Evolutionary conservation across 257 asterid genomes (phyloP).

Genomic region (Gentiana dahurica): DNA sequence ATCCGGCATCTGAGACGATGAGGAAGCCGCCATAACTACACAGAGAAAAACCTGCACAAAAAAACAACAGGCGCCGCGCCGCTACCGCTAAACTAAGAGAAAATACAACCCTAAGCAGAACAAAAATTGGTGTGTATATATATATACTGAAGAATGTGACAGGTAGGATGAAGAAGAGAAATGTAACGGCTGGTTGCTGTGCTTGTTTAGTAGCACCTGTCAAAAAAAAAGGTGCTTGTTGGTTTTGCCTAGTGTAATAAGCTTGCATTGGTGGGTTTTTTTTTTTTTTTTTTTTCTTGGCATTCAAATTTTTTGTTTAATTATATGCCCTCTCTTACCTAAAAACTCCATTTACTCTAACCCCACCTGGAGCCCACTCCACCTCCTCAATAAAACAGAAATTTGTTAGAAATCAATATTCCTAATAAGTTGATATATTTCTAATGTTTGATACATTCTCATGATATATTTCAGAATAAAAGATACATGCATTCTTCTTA

Average conservation of each 20-base stretch:
- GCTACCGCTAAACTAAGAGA: no score
- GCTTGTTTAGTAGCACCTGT: neutral
- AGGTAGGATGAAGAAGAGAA: neutral
- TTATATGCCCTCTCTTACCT: neutral
- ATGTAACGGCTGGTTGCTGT: conserved; percentile 1
- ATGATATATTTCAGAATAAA: no score
- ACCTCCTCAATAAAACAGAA: no score
- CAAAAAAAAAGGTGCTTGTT: neutral
- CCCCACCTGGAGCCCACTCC: neutral
- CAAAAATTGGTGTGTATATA: neutral
- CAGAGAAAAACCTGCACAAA: neutral
- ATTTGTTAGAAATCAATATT: no score
- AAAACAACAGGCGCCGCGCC: no score
- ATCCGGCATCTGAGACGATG: neutral
- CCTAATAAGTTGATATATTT: no score
- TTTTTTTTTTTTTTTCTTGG: neutral
- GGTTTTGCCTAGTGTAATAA: conserved; percentile 3
- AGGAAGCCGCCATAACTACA: neutral
- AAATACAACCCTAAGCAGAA: no score
- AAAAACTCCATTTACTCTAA: neutral
- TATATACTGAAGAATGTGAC: neutral
- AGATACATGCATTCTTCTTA: neutral
- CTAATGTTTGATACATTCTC: no score
- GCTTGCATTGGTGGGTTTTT: neutral
- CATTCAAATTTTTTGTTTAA: neutral